A percentile compares a stretch with the other conserved stretches of the same genome.
Evolutionary conservation across 371 early-diverging fungal genomes (phyloP).

Genomic region (Capniomyces stellatus): DNA sequence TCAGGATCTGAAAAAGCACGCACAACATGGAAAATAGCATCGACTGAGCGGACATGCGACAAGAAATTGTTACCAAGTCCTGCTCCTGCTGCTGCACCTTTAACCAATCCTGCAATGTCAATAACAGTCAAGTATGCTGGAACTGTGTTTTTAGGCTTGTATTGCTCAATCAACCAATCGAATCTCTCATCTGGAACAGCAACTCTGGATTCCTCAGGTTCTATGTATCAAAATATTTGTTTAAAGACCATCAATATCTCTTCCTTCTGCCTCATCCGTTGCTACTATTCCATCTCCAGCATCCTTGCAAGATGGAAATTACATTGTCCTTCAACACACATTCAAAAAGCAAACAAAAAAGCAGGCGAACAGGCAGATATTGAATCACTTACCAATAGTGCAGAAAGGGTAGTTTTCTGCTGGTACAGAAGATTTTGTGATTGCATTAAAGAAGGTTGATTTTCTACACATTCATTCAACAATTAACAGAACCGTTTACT

Average conservation of each 20-base stretch:
- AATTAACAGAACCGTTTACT: neutral
- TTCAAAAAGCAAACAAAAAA: neutral
- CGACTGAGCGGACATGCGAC: slow-evolving; percentile 90
- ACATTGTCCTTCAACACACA: too few species aligned
- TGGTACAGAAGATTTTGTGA: slow-evolving; percentile 76
- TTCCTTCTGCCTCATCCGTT: too few species aligned
- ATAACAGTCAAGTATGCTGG: slow-evolving; percentile 80
- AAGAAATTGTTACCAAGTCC: slow-evolving; percentile 98
- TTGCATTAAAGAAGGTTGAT: slow-evolving; percentile 91
- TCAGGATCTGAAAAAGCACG: slow-evolving; percentile 76
- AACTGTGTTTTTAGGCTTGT: slow-evolving; percentile 43
- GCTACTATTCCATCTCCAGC: too few species aligned
- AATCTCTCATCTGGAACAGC: slow-evolving; percentile 88
- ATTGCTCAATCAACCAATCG: slow-evolving; percentile 63
- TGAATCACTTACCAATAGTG: slow-evolving; percentile 29
- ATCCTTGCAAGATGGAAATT: too few species aligned
- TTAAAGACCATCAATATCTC: neutral
- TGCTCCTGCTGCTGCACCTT: slow-evolving; percentile 78
- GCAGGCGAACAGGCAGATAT: slow-evolving; percentile 15
- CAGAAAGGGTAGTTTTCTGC: slow-evolving; percentile 81
- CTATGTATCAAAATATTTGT: slow-evolving; percentile 17
- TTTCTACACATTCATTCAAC: slow-evolving; percentile 32
- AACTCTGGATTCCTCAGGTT: slow-evolving; percentile 87
- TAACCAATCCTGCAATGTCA: slow-evolving; percentile 98
- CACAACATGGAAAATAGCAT: slow-evolving; percentile 98